Evolutionary conservation across 768 basidiomycete genomes (phyloP).

Genomic region (Boletus tomentosulus): DNA sequence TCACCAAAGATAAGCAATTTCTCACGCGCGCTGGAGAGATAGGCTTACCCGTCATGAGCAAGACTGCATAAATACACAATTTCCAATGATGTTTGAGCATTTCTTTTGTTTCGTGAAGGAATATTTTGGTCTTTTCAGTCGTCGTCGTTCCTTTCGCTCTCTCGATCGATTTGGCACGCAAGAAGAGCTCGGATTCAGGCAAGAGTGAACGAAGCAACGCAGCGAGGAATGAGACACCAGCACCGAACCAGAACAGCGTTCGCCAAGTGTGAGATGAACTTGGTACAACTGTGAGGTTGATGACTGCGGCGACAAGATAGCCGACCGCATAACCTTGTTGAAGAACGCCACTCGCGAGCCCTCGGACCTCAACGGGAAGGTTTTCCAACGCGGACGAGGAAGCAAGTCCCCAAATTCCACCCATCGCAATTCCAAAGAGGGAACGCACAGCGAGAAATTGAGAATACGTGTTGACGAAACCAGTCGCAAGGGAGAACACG

Average conservation of each 20-base stretch:
- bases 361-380: conserved; percentile 81
- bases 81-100: conserved; percentile 86
- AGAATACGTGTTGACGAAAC: conserved; percentile 72
- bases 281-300: conserved; percentile 64
- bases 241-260: conserved; percentile 74
- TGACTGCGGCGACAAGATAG: conserved; percentile 77
- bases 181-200: conserved; percentile 77
- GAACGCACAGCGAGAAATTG: conserved; percentile 81
- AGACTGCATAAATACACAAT: conserved; percentile 76
- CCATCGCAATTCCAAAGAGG: conserved; percentile 86
- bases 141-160: conserved; percentile 35
- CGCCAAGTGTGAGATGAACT: conserved; percentile 54
- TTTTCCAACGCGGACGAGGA: conserved; percentile 84
- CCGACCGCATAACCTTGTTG: conserved; percentile 90
- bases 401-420: conserved; percentile 85
- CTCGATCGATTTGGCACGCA: conserved; percentile 57
- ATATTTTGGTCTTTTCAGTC: conserved; percentile 58
- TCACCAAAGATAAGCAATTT: background rate
- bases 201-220: conserved; percentile 60
- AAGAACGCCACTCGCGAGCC: conserved; percentile 77
- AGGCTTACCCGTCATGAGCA: conserved; percentile 63
- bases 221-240: conserved; percentile 66
- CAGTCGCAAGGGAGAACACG: conserved; percentile 70
- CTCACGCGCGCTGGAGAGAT: background rate
- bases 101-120: conserved; percentile 63